Conservation (phyloP, 2,329 filamentous ascomycete species). For the Xylaria sp. region DNA sequence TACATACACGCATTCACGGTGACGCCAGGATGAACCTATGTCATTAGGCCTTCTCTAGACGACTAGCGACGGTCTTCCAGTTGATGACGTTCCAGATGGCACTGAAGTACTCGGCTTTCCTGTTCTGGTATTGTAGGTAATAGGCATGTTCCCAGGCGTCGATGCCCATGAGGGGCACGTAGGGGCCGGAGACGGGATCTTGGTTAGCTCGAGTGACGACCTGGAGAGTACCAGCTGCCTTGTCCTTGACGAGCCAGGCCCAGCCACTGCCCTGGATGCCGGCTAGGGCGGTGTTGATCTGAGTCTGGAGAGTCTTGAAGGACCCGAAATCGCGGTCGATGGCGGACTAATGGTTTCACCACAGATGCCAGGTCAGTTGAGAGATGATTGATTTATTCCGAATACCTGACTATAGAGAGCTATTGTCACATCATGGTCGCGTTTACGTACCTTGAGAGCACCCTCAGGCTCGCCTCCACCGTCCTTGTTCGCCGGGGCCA, state of each 20-base stretch:
- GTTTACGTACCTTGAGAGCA: constrained; percentile 48
- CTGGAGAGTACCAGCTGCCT: constrained; percentile 61
- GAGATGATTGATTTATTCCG: not conserved
- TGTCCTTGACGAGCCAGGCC: constrained; percentile 72
- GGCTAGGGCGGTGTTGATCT: constrained; percentile 65
- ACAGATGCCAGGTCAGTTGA: constrained; percentile 4
- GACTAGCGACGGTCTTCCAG: constrained; percentile 60
- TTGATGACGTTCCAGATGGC: constrained; percentile 85
- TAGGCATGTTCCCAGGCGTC: constrained; percentile 75
- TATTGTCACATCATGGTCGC: too few species aligned
- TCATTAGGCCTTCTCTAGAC: constrained; percentile 46
- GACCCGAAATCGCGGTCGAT: constrained; percentile 68
- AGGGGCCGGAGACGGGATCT: constrained; percentile 64
- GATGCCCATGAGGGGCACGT: constrained; percentile 66
- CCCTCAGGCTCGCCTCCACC: constrained; percentile 63
- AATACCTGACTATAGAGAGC: too few species aligned
- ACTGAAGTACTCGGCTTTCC: constrained; percentile 84
- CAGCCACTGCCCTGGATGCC: constrained; percentile 74
- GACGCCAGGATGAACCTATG: not conserved
- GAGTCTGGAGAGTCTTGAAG: constrained; percentile 62
- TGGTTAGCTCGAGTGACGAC: constrained; percentile 74
- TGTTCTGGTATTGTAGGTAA: constrained; percentile 77
- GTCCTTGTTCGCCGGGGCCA: constrained; percentile 58
- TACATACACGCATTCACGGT: not conserved
- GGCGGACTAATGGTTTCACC: constrained; percentile 54